Conservation (phyloP, 257 asterid genomes). For the Striga asiatica region DNA sequence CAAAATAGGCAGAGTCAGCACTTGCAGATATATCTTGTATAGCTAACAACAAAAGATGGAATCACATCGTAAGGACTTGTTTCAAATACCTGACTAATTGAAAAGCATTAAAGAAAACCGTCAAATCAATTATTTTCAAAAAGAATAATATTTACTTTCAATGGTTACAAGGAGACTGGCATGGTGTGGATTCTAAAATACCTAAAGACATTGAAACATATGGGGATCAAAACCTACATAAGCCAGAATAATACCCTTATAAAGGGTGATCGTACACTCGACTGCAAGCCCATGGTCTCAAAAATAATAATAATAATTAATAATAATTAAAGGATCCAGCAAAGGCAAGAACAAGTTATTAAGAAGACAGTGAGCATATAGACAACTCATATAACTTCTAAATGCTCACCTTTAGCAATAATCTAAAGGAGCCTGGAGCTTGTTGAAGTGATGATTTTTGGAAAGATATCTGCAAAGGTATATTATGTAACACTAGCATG, state of each 20-base stretch:
- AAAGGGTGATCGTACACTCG: too few species aligned
- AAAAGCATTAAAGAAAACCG: background rate
- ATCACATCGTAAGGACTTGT: conserved; percentile 12
- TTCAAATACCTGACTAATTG: conserved; percentile 4
- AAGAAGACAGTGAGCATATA: background rate
- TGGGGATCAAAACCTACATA: too few species aligned
- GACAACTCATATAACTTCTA: conserved; percentile 10
- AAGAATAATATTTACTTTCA: too few species aligned
- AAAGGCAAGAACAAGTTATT: background rate
- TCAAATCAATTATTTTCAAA: too few species aligned
- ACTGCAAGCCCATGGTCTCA: too few species aligned
- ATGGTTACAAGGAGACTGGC: too few species aligned
- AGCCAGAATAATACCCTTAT: too few species aligned
- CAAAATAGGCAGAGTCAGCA: conserved; percentile 59
- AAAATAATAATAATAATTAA: too few species aligned
- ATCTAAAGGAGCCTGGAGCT: conserved; percentile 36
- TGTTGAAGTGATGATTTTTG: conserved; percentile 35
- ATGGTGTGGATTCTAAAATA: too few species aligned
- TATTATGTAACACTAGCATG: conserved; percentile 13
- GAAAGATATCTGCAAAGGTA: conserved; percentile 46
- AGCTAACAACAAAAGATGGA: conserved; percentile 29
- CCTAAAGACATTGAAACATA: too few species aligned
- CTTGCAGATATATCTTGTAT: conserved; percentile 52
- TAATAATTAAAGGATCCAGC: background rate
- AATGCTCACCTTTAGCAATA: conserved; percentile 53